Percentiles rank a stretch among this genome's conserved stretches.
These are phyloP conservation scores for Russula sp. DNA, from an alignment of 768 basidiomycete genomes.

Conservation along the genomic window DNA sequence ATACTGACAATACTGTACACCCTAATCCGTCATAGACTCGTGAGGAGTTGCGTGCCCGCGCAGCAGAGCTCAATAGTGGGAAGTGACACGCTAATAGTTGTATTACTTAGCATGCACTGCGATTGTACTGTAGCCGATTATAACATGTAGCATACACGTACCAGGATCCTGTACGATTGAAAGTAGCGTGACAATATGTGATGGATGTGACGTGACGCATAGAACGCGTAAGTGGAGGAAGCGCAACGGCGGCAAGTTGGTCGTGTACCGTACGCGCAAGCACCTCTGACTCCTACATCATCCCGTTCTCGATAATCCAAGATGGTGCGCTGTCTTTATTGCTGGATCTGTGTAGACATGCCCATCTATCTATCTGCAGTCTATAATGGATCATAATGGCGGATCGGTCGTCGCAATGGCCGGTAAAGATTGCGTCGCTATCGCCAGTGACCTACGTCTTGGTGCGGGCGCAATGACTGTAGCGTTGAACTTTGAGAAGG, in stretches of 20 bases:
- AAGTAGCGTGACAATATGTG: background rate
- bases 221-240: constrained; percentile 6
- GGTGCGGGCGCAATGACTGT: constrained; percentile 86
- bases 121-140: background rate
- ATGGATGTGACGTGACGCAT: constrained; percentile 8
- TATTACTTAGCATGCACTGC: background rate
- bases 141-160: too few relatives aligned
- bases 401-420: constrained; percentile 99
- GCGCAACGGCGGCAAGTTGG: too few relatives aligned
- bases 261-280: constrained; percentile 16
- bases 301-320: constrained; percentile 6
- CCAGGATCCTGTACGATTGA: background rate
- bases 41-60: constrained; percentile 48
- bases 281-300: background rate
- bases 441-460: constrained; percentile 90
- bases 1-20: too few relatives aligned
- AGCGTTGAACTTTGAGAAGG: constrained; percentile 93
- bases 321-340: constrained; percentile 20
- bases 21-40: constrained; percentile 40
- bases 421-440: constrained; percentile 98
- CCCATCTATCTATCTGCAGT: constrained; percentile 45
- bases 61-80: constrained; percentile 45
- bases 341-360: background rate
- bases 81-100: background rate
- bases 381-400: constrained; percentile 91